phyloP scores from a whole-genome alignment of 163 green algal genomes.

The Volvox carteri region DNA sequence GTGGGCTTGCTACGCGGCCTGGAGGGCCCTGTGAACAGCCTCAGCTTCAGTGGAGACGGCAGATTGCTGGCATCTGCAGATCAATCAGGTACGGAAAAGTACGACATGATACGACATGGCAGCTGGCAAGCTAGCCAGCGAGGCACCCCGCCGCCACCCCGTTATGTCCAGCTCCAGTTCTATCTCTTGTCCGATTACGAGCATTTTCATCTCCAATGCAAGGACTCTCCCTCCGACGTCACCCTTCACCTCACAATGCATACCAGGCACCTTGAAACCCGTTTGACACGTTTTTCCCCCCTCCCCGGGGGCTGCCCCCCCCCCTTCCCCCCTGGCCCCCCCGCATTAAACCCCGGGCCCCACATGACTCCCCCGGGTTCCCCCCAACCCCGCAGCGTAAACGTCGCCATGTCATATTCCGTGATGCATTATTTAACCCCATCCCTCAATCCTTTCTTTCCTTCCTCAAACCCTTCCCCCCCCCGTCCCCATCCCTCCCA shows the following conservation, averaged over 20 bases:
- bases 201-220: neutral
- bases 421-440: neutral
- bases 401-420: neutral
- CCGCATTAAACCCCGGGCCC: no score
- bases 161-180: no score
- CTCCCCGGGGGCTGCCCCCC: no score
- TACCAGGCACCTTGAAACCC: neutral
- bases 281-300: neutral
- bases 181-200: neutral
- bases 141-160: no score
- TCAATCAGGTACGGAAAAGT: neutral
- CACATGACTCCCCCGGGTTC: neutral
- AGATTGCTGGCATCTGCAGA: slow-evolving; percentile 10
- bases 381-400: neutral
- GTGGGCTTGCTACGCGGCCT: slow-evolving; percentile 42
- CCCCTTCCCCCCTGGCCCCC: no score
- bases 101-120: neutral
- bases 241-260: neutral
- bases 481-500: neutral
- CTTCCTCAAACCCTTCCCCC: neutral
- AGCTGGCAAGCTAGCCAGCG: neutral
- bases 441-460: neutral
- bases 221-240: neutral
- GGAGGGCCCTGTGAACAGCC: neutral
- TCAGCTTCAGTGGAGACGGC: slow-evolving; percentile 34